phyloP scores from a whole-genome alignment of 345 rosid genomes.

The Lepidium sativum region DNA sequence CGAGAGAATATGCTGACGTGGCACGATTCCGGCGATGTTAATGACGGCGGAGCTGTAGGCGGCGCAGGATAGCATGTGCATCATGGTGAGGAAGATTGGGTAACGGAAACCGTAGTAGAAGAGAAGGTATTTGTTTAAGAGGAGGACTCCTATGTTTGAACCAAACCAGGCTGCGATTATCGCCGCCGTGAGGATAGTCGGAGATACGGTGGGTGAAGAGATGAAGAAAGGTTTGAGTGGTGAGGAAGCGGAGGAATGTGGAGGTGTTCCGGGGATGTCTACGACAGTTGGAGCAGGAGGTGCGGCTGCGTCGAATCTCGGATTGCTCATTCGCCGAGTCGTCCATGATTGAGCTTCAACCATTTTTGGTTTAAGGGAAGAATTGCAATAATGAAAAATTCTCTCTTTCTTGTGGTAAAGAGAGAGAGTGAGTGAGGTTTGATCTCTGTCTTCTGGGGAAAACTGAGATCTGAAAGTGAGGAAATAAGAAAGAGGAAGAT shows the following conservation, averaged over 20 bases:
- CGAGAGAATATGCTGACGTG: conserved; percentile 74
- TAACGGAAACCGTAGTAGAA: conserved; percentile 82
- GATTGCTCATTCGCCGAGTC: conserved; percentile 97
- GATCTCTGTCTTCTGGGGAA: neutral
- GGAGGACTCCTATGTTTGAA: conserved; percentile 91
- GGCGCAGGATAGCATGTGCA: conserved; percentile 87
- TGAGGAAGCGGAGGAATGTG: conserved; percentile 26
- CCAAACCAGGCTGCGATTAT: conserved; percentile 85
- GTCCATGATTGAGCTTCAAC: conserved; percentile 99
- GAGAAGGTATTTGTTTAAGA: conserved; percentile 90
- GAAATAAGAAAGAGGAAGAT: neutral
- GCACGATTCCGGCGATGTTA: conserved; percentile 63
- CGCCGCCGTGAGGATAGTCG: conserved; percentile 52
- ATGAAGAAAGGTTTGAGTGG: conserved; percentile 32
- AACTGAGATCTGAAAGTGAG: conserved; percentile 38
- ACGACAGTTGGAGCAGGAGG: conserved; percentile 34
- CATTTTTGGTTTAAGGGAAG: conserved; percentile 32
- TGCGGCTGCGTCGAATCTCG: conserved; percentile 49
- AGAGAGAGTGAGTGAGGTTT: neutral
- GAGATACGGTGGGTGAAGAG: conserved; percentile 38
- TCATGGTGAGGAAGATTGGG: conserved; percentile 92
- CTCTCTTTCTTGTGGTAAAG: conserved; percentile 18
- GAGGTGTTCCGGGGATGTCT: conserved; percentile 90
- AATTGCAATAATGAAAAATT: conserved; percentile 1
- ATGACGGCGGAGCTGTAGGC: conserved; percentile 70